Evolutionary conservation across 495 filamentous ascomycete species (phyloP).

Genomic region (Hapsidospora chrysogenum): DNA sequence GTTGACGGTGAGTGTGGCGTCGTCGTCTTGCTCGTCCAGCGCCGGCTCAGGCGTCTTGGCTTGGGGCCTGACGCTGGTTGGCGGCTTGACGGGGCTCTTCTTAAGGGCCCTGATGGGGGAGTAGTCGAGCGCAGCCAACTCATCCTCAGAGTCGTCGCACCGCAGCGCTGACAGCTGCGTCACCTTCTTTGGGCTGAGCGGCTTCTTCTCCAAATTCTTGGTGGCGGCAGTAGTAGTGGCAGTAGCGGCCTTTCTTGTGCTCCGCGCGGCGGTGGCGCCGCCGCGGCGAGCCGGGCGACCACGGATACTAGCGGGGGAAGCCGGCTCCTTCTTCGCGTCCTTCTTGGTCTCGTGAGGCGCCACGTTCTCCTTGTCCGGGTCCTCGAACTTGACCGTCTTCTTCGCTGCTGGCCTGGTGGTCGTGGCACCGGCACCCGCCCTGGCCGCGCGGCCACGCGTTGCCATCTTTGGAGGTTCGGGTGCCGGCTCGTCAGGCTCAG

Average conservation of each 20-base stretch:
- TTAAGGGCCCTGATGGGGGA: constrained; percentile 26
- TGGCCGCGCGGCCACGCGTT: constrained; percentile 18
- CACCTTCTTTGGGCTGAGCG: constrained; percentile 40
- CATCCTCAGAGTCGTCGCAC: constrained; percentile 30
- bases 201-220: constrained; percentile 16
- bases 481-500: constrained; percentile 7
- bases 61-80: constrained; percentile 9
- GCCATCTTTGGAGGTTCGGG: constrained; percentile 17
- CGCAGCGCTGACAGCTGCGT: constrained; percentile 27
- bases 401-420: constrained; percentile 21
- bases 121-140: constrained; percentile 34
- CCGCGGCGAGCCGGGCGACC: constrained; percentile 12
- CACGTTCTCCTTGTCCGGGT: constrained; percentile 40
- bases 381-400: constrained; percentile 40
- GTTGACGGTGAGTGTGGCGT: constrained; percentile 4
- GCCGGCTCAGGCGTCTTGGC: constrained; percentile 9
- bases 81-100: constrained; percentile 28
- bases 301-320: constrained; percentile 9
- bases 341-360: constrained; percentile 13
- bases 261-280: constrained; percentile 7
- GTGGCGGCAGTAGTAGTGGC: constrained; percentile 4
- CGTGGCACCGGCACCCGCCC: constrained; percentile 11
- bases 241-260: constrained; percentile 3
- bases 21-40: background rate
- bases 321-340: constrained; percentile 9